A percentile compares a stretch with the other conserved stretches of the same genome.
Conservation (phyloP, 148 eudicot genomes). For the Fagopyrum esculentum region DNA sequence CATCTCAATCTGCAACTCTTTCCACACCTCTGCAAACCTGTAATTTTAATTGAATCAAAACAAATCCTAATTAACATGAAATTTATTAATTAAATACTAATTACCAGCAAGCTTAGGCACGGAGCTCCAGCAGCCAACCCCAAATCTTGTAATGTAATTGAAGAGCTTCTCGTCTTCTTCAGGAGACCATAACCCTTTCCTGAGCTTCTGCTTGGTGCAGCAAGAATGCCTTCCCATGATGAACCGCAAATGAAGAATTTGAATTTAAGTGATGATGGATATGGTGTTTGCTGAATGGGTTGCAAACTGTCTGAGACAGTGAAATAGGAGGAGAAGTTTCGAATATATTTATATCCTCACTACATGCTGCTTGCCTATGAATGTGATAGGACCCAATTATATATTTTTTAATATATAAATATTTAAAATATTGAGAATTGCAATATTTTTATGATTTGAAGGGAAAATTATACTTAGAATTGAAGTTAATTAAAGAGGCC, state of each 20-base stretch:
- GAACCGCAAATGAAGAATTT: background rate
- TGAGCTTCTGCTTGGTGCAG: slow-evolving; percentile 32
- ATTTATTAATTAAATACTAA: background rate
- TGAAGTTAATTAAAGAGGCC: slow-evolving; percentile 45
- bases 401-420: background rate
- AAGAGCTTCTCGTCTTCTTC: slow-evolving; percentile 47
- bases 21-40: slow-evolving; percentile 14
- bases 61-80: background rate
- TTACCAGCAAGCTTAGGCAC: slow-evolving; percentile 43
- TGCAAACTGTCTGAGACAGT: background rate
- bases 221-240: slow-evolving; percentile 31
- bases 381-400: background rate
- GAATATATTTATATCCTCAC: slow-evolving; percentile 19
- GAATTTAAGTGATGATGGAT: background rate
- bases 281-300: slow-evolving; percentile 14
- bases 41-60: background rate
- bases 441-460: slow-evolving; percentile 15
- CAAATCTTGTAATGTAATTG: slow-evolving; percentile 37
- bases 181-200: slow-evolving; percentile 42
- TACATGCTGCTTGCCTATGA: background rate
- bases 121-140: slow-evolving; percentile 44
- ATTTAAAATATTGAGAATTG: background rate
- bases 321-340: slow-evolving; percentile 22
- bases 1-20: slow-evolving; percentile 15
- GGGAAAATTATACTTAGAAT: slow-evolving; percentile 53